These are phyloP conservation scores for Ramicandelaber brevisporus DNA, from an alignment of 192 early-diverging fungal species.

Conservation along the genomic window DNA sequence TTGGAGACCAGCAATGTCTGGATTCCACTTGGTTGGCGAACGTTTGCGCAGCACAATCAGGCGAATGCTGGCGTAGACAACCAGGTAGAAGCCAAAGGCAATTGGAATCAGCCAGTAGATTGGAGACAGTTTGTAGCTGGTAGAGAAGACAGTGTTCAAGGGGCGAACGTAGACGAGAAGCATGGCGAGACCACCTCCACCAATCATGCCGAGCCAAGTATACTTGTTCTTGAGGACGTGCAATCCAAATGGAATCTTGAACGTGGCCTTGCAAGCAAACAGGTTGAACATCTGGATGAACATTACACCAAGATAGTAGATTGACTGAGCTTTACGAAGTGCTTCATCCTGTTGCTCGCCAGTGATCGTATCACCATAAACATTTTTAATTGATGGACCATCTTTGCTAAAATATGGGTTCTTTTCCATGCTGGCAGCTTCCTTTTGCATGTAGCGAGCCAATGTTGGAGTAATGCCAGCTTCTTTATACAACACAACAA, in stretches of 20 bases:
- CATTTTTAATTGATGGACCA: constrained; percentile 11
- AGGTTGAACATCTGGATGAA: constrained; percentile 84
- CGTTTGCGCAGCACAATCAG: constrained; percentile 28
- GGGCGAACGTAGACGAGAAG: constrained; percentile 68
- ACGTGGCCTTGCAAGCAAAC: constrained; percentile 72
- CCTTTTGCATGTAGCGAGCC: constrained; percentile 27
- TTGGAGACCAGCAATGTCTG: constrained; percentile 58
- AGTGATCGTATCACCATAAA: constrained; percentile 13
- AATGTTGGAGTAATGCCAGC: constrained; percentile 33
- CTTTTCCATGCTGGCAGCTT: too few relatives aligned
- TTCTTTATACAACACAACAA: constrained; percentile 48
- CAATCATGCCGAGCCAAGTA: constrained; percentile 41
- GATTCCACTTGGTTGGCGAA: constrained; percentile 35
- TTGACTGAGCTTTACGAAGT: constrained; percentile 52
- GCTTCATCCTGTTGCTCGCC: constrained; percentile 33
- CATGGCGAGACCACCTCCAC: constrained; percentile 34
- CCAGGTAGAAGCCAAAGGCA: constrained; percentile 53
- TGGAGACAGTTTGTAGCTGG: constrained; percentile 31
- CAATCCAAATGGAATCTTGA: constrained; percentile 45
- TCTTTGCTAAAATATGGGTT: constrained; percentile 18
- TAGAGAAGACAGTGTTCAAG: constrained; percentile 51
- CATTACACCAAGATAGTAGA: constrained; percentile 48
- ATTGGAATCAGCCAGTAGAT: constrained; percentile 67
- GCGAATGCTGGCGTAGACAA: constrained; percentile 45
- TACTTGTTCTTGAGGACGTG: constrained; percentile 59